phyloP scores from a whole-genome alignment of 257 asterid genomes.

The Plantago major region DNA sequence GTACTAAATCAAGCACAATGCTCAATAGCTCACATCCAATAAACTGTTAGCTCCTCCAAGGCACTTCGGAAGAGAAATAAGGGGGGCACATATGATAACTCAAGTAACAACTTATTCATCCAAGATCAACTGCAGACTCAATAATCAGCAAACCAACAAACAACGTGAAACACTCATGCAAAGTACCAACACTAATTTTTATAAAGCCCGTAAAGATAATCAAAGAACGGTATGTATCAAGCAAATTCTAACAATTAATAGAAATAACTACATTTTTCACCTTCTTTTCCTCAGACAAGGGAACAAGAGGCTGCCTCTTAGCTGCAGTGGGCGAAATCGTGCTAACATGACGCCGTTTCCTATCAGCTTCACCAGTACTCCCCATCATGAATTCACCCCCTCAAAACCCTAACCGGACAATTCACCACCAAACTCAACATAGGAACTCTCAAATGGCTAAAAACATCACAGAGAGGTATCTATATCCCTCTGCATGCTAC shows the following conservation, averaged over 20 bases:
- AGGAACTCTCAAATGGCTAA: no score
- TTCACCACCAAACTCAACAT: slow-evolving; percentile 18
- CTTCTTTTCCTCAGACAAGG: slow-evolving; percentile 80
- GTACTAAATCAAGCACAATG: slow-evolving; percentile 2
- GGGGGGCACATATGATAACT: neutral
- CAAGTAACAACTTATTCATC: no score
- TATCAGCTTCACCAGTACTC: slow-evolving; percentile 80
- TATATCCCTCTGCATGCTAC: no score
- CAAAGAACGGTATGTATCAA: slow-evolving; percentile 4
- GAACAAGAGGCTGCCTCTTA: slow-evolving; percentile 54
- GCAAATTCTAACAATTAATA: slow-evolving; percentile 6
- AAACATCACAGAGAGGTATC: no score
- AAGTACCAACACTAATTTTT: neutral
- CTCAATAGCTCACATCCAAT: slow-evolving; percentile 10
- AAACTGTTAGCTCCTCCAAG: no score
- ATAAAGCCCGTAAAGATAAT: neutral
- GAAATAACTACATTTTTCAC: slow-evolving; percentile 22
- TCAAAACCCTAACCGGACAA: slow-evolving; percentile 44
- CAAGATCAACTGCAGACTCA: neutral
- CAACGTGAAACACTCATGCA: neutral
- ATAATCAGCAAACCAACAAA: neutral
- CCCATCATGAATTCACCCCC: slow-evolving; percentile 50
- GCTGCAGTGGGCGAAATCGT: slow-evolving; percentile 64
- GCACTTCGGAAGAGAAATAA: no score
- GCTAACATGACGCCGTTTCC: slow-evolving; percentile 69